Conservation (phyloP, 2,329 filamentous ascomycete species). For the Aureobasidium vineae region DNA sequence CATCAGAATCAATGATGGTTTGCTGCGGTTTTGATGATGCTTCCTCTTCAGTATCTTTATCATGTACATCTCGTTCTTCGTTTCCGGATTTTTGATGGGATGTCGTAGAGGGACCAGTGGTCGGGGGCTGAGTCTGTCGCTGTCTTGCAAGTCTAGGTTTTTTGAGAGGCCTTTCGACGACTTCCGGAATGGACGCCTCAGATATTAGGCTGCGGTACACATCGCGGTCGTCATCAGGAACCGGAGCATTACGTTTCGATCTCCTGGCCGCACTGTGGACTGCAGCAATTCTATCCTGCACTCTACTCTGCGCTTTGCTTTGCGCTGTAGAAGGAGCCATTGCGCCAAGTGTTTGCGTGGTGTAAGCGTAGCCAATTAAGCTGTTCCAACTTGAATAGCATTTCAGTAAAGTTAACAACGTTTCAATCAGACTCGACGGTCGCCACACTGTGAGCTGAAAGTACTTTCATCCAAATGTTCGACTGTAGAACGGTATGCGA, state of each 20-base stretch:
- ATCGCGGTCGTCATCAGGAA: slow-evolving; percentile 17
- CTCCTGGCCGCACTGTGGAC: slow-evolving; percentile 12
- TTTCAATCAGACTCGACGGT: neutral
- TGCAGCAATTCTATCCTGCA: slow-evolving; percentile 27
- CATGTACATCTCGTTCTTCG: neutral
- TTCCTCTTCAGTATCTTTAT: slow-evolving; percentile 8
- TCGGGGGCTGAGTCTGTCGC: neutral
- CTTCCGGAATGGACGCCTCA: slow-evolving; percentile 27
- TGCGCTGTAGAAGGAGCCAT: slow-evolving; percentile 21
- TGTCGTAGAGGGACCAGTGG: neutral
- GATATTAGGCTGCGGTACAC: slow-evolving; percentile 28
- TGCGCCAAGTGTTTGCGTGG: neutral
- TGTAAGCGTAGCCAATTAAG: slow-evolving; percentile 3
- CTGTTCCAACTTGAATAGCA: neutral
- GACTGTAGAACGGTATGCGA: neutral
- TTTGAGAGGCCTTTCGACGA: slow-evolving; percentile 25
- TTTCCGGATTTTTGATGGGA: neutral
- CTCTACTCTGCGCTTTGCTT: slow-evolving; percentile 26
- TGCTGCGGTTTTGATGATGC: slow-evolving; percentile 15
- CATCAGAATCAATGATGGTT: slow-evolving; percentile 41
- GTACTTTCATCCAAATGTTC: neutral
- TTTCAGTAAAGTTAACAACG: slow-evolving; percentile 4
- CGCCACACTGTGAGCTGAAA: neutral
- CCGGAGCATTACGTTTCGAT: slow-evolving; percentile 15
- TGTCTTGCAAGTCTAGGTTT: slow-evolving; percentile 23